A percentile compares a stretch with the other conserved stretches of the same genome.
Evolutionary conservation across 768 basidiomycete species (phyloP).

Genomic region (Amanita fuliginea): DNA sequence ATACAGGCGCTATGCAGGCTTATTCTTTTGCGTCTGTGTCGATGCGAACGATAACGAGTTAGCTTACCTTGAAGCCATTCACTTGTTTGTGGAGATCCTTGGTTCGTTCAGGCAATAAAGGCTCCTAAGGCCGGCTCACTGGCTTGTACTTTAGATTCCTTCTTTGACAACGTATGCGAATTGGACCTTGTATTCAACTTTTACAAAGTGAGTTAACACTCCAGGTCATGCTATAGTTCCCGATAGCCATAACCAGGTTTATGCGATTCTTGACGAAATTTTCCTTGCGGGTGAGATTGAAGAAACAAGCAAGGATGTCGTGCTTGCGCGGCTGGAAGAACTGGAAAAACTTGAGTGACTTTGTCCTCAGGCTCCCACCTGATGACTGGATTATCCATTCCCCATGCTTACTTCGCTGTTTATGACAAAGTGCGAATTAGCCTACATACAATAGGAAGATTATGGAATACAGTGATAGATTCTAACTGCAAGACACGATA

Average conservation of each 20-base stretch:
- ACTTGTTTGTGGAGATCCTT: constrained; percentile 95
- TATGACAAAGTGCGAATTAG: no score
- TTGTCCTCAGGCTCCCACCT: neutral
- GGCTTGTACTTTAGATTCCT: constrained; percentile 52
- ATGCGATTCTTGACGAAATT: constrained; percentile 96
- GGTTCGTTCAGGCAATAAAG: constrained; percentile 38
- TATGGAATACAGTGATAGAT: neutral
- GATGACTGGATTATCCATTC: no score
- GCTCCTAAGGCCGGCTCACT: neutral
- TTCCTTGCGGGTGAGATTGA: constrained; percentile 98
- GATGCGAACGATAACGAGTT: constrained; percentile 98
- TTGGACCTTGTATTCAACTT: constrained; percentile 98
- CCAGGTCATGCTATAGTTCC: neutral
- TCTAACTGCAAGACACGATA: neutral
- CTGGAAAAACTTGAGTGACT: constrained; percentile 82
- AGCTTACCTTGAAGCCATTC: constrained; percentile 94
- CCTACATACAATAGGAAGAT: neutral
- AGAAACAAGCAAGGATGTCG: constrained; percentile 96
- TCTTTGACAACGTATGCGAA: constrained; percentile 99
- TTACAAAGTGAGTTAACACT: constrained; percentile 58
- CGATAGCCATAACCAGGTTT: constrained; percentile 47
- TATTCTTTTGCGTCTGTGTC: constrained; percentile 97
- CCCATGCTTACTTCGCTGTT: no score
- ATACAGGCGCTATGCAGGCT: constrained; percentile 91
- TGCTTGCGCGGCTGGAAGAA: constrained; percentile 80